Conservation (phyloP, 192 early-diverging fungal species). For the Pecoramyces ruminantium region DNA sequence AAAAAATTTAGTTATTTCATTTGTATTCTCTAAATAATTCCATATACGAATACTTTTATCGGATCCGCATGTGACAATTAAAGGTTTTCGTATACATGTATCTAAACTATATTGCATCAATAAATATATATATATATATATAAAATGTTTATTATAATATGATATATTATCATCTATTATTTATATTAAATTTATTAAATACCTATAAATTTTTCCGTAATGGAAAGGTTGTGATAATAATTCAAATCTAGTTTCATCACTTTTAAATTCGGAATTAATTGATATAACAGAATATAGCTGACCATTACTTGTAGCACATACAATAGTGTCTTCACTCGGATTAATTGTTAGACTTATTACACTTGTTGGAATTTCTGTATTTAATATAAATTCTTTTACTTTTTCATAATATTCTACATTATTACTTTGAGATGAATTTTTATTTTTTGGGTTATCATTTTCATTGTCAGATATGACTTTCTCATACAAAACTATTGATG, state of each 20-base stretch:
- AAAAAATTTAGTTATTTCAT: conserved; percentile 40
- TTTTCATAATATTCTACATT: conserved; percentile 10
- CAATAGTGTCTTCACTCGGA: conserved; percentile 25
- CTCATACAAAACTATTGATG: conserved; percentile 3
- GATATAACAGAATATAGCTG: conserved; percentile 20
- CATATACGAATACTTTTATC: conserved; percentile 42
- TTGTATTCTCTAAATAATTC: conserved; percentile 37
- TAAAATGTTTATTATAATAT: too few species aligned
- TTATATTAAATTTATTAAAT: too few species aligned
- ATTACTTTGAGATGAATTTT: too few species aligned
- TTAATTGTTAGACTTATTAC: conserved; percentile 24
- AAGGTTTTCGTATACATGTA: conserved; percentile 33
- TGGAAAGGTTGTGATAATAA: conserved; percentile 36
- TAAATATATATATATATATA: too few species aligned
- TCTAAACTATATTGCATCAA: conserved; percentile 14
- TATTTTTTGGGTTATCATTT: not conserved
- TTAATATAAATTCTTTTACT: conserved; percentile 15
- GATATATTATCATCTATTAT: too few species aligned
- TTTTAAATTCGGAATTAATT: conserved; percentile 11
- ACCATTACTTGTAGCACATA: conserved; percentile 17
- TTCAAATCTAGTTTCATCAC: conserved; percentile 32
- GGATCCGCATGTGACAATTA: conserved; percentile 31
- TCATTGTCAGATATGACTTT: conserved; percentile 2
- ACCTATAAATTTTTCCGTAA: conserved; percentile 19
- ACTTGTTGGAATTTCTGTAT: conserved; percentile 13